These are phyloP conservation scores for Fusarium sp. DNA, from an alignment of 2,329 filamentous ascomycete species.

Conservation along the genomic window DNA sequence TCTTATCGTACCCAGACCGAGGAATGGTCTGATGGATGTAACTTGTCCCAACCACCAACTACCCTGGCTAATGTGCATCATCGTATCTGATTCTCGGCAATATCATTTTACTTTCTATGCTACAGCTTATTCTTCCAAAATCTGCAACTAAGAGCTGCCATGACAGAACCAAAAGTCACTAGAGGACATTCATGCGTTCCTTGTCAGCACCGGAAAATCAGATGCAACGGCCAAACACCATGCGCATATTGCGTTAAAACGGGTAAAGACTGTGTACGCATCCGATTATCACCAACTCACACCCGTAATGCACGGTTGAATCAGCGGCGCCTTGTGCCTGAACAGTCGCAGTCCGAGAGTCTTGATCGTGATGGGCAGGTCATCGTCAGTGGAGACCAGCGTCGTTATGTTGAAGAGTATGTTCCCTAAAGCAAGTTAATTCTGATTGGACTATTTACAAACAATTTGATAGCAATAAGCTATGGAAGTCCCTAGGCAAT, in stretches of 20 bases:
- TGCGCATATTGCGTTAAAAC: slow-evolving; percentile 13
- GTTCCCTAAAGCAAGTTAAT: neutral
- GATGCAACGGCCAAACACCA: slow-evolving; percentile 13
- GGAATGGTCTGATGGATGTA: neutral
- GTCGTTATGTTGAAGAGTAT: slow-evolving; percentile 10
- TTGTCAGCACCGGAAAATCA: slow-evolving; percentile 11
- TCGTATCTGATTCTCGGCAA: neutral
- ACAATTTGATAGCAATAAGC: neutral
- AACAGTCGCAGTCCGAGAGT: neutral
- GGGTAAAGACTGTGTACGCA: slow-evolving; percentile 8
- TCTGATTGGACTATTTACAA: neutral
- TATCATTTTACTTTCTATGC: neutral
- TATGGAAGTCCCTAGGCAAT: slow-evolving; percentile 1
- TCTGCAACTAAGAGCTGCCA: neutral
- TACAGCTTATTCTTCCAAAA: neutral
- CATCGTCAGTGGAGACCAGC: slow-evolving; percentile 1
- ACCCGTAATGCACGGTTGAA: neutral
- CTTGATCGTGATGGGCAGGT: neutral
- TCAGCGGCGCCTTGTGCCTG: neutral
- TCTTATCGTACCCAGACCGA: neutral
- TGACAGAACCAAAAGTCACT: slow-evolving; percentile 6
- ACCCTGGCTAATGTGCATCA: neutral
- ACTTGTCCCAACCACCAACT: neutral
- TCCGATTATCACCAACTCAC: neutral
- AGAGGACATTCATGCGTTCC: slow-evolving; percentile 16